Evolutionary conservation across 257 asterid genomes (phyloP).

Genomic region (Solanum chiquidenum): DNA sequence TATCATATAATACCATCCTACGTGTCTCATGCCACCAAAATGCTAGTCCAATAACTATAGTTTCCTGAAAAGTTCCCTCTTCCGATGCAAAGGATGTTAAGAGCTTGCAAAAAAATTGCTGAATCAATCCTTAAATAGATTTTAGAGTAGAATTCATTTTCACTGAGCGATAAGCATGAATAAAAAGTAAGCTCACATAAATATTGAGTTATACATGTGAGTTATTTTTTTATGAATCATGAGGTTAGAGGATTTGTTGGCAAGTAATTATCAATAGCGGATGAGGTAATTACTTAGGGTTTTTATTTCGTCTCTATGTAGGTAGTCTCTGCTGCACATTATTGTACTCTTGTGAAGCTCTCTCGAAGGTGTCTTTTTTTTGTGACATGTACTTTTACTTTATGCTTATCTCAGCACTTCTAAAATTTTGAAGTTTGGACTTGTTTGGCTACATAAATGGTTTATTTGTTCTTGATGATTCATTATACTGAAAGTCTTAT

Average conservation of each 20-base stretch:
- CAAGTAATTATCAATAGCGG: not conserved
- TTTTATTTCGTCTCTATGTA: not conserved
- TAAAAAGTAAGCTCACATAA: not conserved
- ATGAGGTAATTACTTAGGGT: not conserved
- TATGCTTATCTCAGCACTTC: not conserved
- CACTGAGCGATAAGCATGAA: not conserved
- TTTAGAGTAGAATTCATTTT: not conserved
- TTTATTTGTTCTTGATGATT: not conserved
- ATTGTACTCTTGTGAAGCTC: not conserved
- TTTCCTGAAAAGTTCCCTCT: not conserved
- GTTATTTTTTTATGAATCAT: not conserved
- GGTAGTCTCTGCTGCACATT: not conserved
- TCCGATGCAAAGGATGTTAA: not conserved
- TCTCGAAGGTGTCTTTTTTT: not conserved
- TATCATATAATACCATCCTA: not conserved
- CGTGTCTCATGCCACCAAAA: not conserved
- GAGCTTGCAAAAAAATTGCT: not conserved
- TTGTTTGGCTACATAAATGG: not conserved
- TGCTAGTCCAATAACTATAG: not conserved
- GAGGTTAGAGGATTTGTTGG: not conserved
- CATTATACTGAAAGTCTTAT: not conserved
- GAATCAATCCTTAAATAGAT: not conserved
- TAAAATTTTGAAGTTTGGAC: not conserved
- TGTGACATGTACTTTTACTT: not conserved
- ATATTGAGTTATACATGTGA: not conserved